Evolutionary conservation across 495 filamentous ascomycete species (phyloP), one percentile per base, ranked within the genome.

Genomic region (Echria macrotheca): DNA sequence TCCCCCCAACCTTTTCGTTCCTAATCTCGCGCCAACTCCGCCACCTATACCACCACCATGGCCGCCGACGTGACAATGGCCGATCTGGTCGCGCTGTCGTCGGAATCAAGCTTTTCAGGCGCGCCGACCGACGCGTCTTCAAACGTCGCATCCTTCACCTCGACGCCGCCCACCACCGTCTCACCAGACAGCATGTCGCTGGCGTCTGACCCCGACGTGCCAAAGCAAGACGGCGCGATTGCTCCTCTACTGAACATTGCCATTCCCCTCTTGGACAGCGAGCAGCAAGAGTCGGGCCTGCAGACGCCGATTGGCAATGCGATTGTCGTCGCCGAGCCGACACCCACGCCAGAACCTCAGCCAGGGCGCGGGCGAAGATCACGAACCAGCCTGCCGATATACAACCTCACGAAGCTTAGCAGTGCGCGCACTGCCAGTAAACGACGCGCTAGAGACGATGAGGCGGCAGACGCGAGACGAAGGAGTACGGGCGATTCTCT

Each of bases 351-450:
- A 31, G 53, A 46, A 17, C 50, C 60, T 18, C 51, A 38, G 0
- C 39, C 61, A 10, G 52, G 52, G 26, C 77, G 74, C 35, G 65
- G 68, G 42, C 70, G 73, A 48, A 67, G 77, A 37, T 61, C 67
- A 18, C 69, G 74, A 31, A 53, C 66, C 1, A 73, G 69, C 39
- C 50, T 73, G 7, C 69, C 69, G 3, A 69, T 77, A 18, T 82
- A 81, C 63, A 82, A 82, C 46, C 61, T 81, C 22, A 67, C 73
- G 24, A 66, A 74, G 33, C 60, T 82, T 6, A 67, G 61, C 22
- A 74, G 76, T 12, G 78, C 71, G 14, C 66, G 65, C 12, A 56
- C 58, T 28, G 69, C 74, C 47, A 69, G 70, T 17, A 70, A 63
- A 22, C 66, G 68, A 43, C 53, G 64, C 44, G 47, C 67, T 8